Percentiles rank a stretch among this genome's conserved stretches.
These are phyloP conservation scores for Diutina siamensis DNA, from an alignment of 1,139 yeast species.

Conservation along the genomic window DNA sequence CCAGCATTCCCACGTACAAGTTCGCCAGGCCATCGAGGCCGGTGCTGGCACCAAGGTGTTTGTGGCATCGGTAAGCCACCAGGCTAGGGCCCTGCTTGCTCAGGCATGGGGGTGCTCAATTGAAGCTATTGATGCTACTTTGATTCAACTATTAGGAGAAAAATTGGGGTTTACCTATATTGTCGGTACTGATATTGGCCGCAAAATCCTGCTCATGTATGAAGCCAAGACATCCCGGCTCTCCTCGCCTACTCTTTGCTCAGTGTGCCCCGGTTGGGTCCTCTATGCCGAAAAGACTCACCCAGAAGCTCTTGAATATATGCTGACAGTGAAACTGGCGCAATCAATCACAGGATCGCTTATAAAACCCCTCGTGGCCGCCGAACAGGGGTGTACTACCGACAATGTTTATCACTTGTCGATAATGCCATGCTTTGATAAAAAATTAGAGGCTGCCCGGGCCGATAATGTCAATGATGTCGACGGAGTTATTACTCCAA, in stretches of 20 bases:
- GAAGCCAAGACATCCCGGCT: conserved; percentile 26
- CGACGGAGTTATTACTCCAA: conserved; percentile 89
- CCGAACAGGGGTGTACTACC: conserved; percentile 22
- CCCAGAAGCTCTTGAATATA: conserved; percentile 57
- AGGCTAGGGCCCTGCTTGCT: conserved; percentile 73
- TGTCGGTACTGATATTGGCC: conserved; percentile 77
- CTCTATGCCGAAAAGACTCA: conserved; percentile 93
- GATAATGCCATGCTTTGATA: conserved; percentile 95
- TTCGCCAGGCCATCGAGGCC: conserved; percentile 44
- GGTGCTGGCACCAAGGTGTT: conserved; percentile 23
- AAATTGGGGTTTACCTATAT: conserved; percentile 62
- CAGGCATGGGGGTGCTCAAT: conserved; percentile 48
- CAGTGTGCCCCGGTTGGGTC: conserved; percentile 95
- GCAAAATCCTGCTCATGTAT: conserved; percentile 56
- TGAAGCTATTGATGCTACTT: conserved; percentile 45
- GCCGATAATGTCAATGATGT: conserved; percentile 43
- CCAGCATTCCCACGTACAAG: conserved; percentile 77
- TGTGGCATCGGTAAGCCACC: conserved; percentile 79
- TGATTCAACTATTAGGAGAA: conserved; percentile 45
- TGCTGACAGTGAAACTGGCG: conserved; percentile 69
- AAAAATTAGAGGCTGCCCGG: conserved; percentile 88
- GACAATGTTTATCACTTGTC: conserved; percentile 62
- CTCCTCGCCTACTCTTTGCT: conserved; percentile 40
- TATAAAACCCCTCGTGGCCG: conserved; percentile 45
- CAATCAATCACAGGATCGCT: conserved; percentile 86